Conservation (phyloP, 352 stramenopile genomes). For the Globisporangium barbulae region DNA sequence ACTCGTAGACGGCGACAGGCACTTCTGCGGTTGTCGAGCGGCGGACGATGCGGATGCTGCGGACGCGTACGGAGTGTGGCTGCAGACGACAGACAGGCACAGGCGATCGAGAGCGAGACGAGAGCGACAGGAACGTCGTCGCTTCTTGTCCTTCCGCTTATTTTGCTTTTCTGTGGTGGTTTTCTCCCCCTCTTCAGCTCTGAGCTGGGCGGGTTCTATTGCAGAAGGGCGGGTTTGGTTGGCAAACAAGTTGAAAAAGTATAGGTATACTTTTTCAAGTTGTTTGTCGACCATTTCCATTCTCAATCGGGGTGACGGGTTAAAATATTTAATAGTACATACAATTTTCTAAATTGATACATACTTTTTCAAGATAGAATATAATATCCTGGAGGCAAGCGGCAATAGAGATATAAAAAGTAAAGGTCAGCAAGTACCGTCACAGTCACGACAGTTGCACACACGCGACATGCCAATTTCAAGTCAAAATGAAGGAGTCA, state of each 20-base stretch:
- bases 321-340: too few species aligned
- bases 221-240: too few species aligned
- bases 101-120: background rate
- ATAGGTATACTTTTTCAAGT: too few species aligned
- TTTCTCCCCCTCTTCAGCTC: background rate
- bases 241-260: too few species aligned
- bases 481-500: background rate
- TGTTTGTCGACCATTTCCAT: too few species aligned
- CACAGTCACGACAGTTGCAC: background rate
- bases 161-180: constrained; percentile 8
- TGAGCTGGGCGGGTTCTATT: too few species aligned
- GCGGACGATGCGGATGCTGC: background rate
- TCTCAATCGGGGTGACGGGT: too few species aligned
- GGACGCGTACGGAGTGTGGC: background rate
- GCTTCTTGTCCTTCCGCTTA: background rate
- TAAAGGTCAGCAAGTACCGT: background rate
- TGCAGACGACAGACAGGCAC: too few species aligned
- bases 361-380: background rate
- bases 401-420: background rate
- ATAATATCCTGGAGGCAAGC: background rate
- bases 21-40: background rate
- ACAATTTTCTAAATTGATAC: too few species aligned
- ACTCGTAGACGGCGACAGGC: background rate
- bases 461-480: background rate
- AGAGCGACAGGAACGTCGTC: background rate